Base-by-base conservation (phyloP, 352 stramenopile genomes). In the Globisporangium barbulae region DNA sequence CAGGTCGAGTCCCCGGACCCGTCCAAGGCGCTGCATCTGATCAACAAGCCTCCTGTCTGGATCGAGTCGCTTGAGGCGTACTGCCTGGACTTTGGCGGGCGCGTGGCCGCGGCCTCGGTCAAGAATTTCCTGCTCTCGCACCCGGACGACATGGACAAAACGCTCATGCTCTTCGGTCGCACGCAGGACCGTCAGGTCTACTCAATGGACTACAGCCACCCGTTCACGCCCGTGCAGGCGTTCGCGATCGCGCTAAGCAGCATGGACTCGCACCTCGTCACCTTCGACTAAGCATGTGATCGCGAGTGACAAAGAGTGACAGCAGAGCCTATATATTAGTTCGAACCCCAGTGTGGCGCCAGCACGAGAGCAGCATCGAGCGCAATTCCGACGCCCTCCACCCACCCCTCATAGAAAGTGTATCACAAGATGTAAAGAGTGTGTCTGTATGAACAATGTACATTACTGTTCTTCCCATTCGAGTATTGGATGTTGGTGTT, bases 121-220 rank as follows among this genome's bases (percentile, higher is more conserved):
- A 96, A 96, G 71, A 96, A 96, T 70, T 96, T 96, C 64, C 63
- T 92, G 71, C 72, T 94, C 10, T 88, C 83, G 21, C 79, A 94
- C 63, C 83, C 84, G 35, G 74, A 93, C 60, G 85, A 93, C 66
- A 92, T 91, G 79, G 85, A 92, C 74, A 91, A 91, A 71, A 93
- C 85, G 47, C 75, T 93, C 17, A 92, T 93, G 79, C 81, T 96
- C 4, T 94, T 94, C 50, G 86, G 88, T 15, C 84, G 88, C 58
- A 96, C 88, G 58, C 75, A 91, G 64, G 88, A 93, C 71, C 80
- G 83, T 1, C 83, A 96, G 61, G 85, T 96, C 47, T 96, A 95
- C 76, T 93, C 86, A 54, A 91, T 96, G 78, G 88, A 96, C 74
- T 95, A 93, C 65, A 74, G 73, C 21, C 81, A 91, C 61, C 88